Conservation (phyloP, 495 filamentous ascomycete genomes). For the Penicillium daleae region DNA sequence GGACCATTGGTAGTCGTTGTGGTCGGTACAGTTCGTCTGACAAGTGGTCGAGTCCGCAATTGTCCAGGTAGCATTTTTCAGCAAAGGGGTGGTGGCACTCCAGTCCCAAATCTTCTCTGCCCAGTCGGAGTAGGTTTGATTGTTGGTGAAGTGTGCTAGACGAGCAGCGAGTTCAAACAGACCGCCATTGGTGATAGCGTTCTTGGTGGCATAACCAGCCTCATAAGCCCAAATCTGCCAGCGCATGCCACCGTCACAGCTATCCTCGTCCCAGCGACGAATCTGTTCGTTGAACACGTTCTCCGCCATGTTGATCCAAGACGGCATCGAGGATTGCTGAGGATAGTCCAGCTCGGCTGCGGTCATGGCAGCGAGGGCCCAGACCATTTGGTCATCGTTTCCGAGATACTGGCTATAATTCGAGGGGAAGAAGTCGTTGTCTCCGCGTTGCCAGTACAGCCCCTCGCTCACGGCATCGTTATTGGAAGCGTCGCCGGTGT, state of each 20-base stretch:
- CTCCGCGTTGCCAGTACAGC: conserved; percentile 62
- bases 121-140: conserved; percentile 71
- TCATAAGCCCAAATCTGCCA: conserved; percentile 53
- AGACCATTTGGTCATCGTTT: conserved; percentile 72
- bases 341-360: conserved; percentile 67
- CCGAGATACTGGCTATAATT: conserved; percentile 59
- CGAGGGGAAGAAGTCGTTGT: conserved; percentile 62
- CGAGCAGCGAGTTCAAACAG: conserved; percentile 74
- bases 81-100: conserved; percentile 55
- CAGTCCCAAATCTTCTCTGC: conserved; percentile 72
- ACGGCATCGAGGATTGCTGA: conserved; percentile 55
- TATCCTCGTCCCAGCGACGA: conserved; percentile 53
- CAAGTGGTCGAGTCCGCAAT: conserved; percentile 62
- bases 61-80: conserved; percentile 57
- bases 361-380: conserved; percentile 70
- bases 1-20: conserved; percentile 64
- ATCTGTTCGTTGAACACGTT: conserved; percentile 71
- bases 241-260: conserved; percentile 52
- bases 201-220: conserved; percentile 59
- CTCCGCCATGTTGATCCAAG: conserved; percentile 72
- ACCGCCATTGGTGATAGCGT: conserved; percentile 67
- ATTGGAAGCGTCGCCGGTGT: conserved; percentile 65
- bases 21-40: conserved; percentile 53
- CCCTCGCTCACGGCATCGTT: conserved; percentile 57
- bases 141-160: conserved; percentile 71